Evolutionary conservation across 345 rosid genomes (phyloP), one percentile per base, ranked within the genome.

Genomic region (Camelina neglecta): DNA sequence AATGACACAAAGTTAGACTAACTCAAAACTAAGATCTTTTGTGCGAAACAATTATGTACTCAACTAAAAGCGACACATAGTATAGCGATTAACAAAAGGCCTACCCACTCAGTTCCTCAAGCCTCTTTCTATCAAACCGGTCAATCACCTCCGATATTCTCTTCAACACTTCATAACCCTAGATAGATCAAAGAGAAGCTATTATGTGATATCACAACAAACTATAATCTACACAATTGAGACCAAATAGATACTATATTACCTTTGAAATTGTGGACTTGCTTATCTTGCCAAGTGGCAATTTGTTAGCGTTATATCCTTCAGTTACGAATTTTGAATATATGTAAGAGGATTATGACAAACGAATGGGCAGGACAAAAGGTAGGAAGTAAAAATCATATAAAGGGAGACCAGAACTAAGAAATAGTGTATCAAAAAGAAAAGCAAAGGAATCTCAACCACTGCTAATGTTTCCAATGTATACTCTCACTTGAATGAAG

Each of bases 211-310:
- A 68, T 49, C 55, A 20, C 72, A 60, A 15, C 56, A 68, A 72
- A 38, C 59, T 44, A 67, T 9, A 29, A 20, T n/a, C 11, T 8
- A 31, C 15, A 7, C 33, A 45, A 60, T 39, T 24, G 16, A 53
- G 53, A 72, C 48, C 10, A 54, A 56, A 36, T 29, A 72, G 5
- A 53, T 45, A 24, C 44, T 45, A 79, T 49, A 3, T 67, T 71
- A 80, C 76, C 78, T 48, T 79, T 38, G 29, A 65, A 15, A 93
- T 85, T 55, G 91, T 91, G 67, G 93, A 73, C 85, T 84, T 88
- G 86, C 97, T 93, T 70, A 93, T 84, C 81, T 88, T 93, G 13
- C 98, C 98, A 45, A 93, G 97, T 21, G 98, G 97, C 85, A 93
- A 76, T 84, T 89, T 91, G 68, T 91, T 86, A 82, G 96, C 96